phyloP scores from a whole-genome alignment of 202 grass and related monocot species.

The Dendrocalamus latiflorus region DNA sequence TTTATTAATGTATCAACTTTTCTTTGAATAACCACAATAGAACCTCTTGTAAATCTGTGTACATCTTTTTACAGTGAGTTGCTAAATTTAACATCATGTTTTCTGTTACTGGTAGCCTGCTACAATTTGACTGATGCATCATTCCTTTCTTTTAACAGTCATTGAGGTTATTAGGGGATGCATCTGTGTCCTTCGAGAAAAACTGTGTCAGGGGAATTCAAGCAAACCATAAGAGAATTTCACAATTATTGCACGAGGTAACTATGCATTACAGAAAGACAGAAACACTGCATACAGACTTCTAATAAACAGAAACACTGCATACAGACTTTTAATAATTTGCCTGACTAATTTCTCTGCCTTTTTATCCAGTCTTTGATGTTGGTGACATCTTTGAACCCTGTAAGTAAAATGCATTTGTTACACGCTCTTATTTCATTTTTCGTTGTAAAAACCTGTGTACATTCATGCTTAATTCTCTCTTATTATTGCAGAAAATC shows the following conservation, averaged over 20 bases:
- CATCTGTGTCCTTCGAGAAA: slow-evolving; percentile 88
- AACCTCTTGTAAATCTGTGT: neutral
- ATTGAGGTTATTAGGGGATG: slow-evolving; percentile 83
- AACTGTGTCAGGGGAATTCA: slow-evolving; percentile 91
- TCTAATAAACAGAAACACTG: too few species aligned
- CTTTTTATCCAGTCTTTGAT: slow-evolving; percentile 56
- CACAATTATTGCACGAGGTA: slow-evolving; percentile 88
- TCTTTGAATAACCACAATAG: slow-evolving; percentile 7
- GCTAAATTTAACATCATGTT: neutral
- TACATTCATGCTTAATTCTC: slow-evolving; percentile 15
- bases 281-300: neutral
- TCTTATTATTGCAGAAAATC: slow-evolving; percentile 68
- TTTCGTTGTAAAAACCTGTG: neutral
- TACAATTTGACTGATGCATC: neutral
- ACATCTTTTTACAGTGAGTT: neutral
- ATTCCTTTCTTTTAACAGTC: slow-evolving; percentile 47
- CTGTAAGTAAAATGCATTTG: slow-evolving; percentile 54
- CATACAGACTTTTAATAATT: too few species aligned
- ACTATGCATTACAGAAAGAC: slow-evolving; percentile 8
- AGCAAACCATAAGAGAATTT: slow-evolving; percentile 91
- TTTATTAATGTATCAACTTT: neutral
- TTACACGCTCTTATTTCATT: neutral
- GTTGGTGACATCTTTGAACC: slow-evolving; percentile 89
- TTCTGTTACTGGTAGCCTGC: neutral
- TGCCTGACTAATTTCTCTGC: slow-evolving; percentile 13